Evolutionary conservation across 441 rosid species (phyloP).

Genomic region (Hura crepitans): DNA sequence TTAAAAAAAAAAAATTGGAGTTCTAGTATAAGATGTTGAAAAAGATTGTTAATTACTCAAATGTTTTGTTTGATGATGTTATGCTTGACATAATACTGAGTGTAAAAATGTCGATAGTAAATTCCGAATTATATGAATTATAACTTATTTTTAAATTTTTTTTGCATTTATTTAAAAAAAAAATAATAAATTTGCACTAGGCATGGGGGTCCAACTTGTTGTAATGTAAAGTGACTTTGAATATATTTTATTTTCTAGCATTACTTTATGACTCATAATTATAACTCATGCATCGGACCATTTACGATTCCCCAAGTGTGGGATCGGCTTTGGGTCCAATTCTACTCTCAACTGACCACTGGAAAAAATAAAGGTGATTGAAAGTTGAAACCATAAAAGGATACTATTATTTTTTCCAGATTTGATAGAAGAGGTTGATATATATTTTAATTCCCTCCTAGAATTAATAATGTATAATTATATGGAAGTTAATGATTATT

Average conservation of each 20-base stretch:
- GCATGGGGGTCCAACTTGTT: conserved; percentile 12
- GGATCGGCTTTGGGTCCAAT: neutral
- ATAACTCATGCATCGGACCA: conserved; percentile 7
- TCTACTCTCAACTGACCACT: too few relatives aligned
- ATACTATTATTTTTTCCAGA: too few relatives aligned
- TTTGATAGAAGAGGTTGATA: too few relatives aligned
- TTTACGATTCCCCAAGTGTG: conserved; percentile 8
- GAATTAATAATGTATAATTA: too few relatives aligned
- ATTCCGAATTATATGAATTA: conserved; percentile 32
- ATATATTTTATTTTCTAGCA: neutral
- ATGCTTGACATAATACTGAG: conserved; percentile 38
- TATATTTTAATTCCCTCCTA: too few relatives aligned
- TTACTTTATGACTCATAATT: conserved; percentile 22
- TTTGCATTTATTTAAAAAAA: too few relatives aligned
- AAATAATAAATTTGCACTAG: too few relatives aligned
- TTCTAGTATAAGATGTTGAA: conserved; percentile 27
- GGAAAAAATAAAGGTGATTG: too few relatives aligned
- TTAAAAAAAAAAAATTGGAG: too few relatives aligned
- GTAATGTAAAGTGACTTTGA: conserved; percentile 20
- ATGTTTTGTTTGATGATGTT: conserved; percentile 46
- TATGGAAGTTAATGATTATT: too few relatives aligned
- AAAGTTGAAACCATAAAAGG: too few relatives aligned
- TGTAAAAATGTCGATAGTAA: conserved; percentile 49
- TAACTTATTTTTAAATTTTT: conserved; percentile 11
- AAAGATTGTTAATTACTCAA: conserved; percentile 26